phyloP scores from a whole-genome alignment of 106 monocot genomes.

The Hemerocallis citrina region DNA sequence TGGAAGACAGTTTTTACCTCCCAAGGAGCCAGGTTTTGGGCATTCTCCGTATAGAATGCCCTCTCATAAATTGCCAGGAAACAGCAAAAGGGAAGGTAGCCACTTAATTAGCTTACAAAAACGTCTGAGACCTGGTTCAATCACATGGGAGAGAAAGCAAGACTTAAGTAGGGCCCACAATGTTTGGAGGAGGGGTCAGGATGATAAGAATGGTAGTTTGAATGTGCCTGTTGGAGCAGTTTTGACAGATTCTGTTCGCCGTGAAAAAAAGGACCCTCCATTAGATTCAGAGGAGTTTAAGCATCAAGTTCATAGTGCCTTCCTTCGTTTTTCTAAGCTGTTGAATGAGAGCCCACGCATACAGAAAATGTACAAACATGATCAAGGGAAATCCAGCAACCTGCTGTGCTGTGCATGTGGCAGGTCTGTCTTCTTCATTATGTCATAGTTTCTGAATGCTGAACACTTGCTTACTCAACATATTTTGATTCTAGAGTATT shows the following conservation, averaged over 20 bases:
- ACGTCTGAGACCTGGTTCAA: conserved; percentile 34
- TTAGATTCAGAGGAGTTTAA: conserved; percentile 81
- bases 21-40: conserved; percentile 9
- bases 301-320: conserved; percentile 59
- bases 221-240: conserved; percentile 13
- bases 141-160: conserved; percentile 23
- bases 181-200: conserved; percentile 15
- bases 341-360: conserved; percentile 48
- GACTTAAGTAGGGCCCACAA: conserved; percentile 21
- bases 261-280: conserved; percentile 31
- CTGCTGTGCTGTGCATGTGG: conserved; percentile 62
- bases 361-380: conserved; percentile 34
- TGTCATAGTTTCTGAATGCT: conserved; percentile 23
- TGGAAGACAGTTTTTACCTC: background rate
- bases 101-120: conserved; percentile 32
- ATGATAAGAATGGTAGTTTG: conserved; percentile 6
- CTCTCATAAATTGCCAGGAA: conserved; percentile 8
- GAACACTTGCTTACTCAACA: conserved; percentile 15
- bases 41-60: conserved; percentile 6
- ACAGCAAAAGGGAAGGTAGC: conserved; percentile 14
- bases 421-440: conserved; percentile 78
- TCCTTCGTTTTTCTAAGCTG: conserved; percentile 53
- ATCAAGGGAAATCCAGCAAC: conserved; percentile 35
- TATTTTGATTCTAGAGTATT: conserved; percentile 6
- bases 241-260: background rate